These are phyloP conservation scores for Diaporthe vexans DNA, from an alignment of 2,329 filamentous ascomycete species.

Conservation along the genomic window DNA sequence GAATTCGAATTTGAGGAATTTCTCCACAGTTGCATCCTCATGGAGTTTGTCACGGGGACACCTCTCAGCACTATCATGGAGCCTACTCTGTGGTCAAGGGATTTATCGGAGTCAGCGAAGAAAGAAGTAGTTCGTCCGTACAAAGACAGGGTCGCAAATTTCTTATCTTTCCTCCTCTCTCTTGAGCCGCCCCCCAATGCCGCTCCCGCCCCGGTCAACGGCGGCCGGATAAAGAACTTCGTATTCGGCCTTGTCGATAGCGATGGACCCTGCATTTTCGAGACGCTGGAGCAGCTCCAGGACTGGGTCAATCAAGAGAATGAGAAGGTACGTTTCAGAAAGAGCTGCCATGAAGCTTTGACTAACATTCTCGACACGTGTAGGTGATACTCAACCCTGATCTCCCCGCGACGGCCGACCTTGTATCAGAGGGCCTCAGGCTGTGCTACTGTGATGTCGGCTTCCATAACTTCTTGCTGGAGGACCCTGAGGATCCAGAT, in stretches of 20 bases:
- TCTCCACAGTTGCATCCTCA: neutral
- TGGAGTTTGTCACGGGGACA: conserved; percentile 19
- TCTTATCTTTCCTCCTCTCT: conserved; percentile 10
- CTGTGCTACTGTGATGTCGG: conserved; percentile 16
- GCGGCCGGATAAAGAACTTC: conserved; percentile 3
- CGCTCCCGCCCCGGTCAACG: neutral
- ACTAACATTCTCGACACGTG: neutral
- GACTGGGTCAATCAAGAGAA: conserved; percentile 4
- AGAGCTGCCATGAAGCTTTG: neutral
- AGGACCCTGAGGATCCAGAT: neutral
- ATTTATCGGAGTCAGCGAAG: neutral
- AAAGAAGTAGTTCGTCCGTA: neutral
- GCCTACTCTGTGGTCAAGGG: neutral
- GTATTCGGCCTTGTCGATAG: neutral
- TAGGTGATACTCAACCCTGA: conserved; percentile 1
- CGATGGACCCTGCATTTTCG: neutral
- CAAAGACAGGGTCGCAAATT: neutral
- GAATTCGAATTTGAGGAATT: neutral
- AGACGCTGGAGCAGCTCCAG: neutral
- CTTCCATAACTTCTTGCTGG: conserved; percentile 15
- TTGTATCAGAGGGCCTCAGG: conserved; percentile 12
- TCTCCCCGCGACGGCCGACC: neutral
- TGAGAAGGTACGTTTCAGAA: neutral
- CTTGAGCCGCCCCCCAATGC: neutral
- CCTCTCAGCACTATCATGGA: conserved; percentile 7